These are phyloP conservation scores for Umbelopsis sp. DNA, from an alignment of 192 early-diverging fungal species.

Conservation along the genomic window DNA sequence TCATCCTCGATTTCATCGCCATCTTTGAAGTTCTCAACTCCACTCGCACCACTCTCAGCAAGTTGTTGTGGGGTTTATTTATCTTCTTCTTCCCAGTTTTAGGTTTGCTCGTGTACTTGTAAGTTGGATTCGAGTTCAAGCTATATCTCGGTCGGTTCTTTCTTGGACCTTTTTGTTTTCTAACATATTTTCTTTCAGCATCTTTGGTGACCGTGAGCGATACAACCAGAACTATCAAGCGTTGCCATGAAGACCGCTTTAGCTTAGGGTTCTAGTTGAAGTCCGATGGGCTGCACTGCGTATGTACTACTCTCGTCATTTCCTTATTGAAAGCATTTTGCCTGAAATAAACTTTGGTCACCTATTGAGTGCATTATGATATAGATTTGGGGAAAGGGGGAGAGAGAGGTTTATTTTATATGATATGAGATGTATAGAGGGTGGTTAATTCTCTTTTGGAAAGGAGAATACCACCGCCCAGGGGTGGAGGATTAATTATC, in stretches of 20 bases:
- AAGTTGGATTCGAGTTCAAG: constrained; percentile 29
- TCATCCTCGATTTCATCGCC: constrained; percentile 60
- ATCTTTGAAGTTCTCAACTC: constrained; percentile 60
- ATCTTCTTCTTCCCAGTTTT: constrained; percentile 64
- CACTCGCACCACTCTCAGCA: constrained; percentile 41
- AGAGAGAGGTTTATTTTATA: background rate
- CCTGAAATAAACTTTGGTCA: background rate
- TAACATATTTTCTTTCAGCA: background rate
- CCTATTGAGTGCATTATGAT: background rate
- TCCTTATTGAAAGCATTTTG: background rate
- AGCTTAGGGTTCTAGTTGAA: background rate
- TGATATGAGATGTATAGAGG: background rate
- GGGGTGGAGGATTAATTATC: background rate
- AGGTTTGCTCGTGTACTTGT: constrained; percentile 62
- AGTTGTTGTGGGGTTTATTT: constrained; percentile 58
- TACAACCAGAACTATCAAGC: constrained; percentile 2
- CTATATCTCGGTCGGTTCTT: no score
- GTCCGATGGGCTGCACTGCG: background rate
- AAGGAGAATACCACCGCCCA: background rate
- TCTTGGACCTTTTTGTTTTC: background rate
- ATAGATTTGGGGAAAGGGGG: background rate
- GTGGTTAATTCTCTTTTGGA: background rate
- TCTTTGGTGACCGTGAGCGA: constrained; percentile 2
- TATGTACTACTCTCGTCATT: background rate
- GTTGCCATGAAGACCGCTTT: background rate